Conservation (phyloP, 495 filamentous ascomycete species). For the Venustampulla echinocandica region DNA sequence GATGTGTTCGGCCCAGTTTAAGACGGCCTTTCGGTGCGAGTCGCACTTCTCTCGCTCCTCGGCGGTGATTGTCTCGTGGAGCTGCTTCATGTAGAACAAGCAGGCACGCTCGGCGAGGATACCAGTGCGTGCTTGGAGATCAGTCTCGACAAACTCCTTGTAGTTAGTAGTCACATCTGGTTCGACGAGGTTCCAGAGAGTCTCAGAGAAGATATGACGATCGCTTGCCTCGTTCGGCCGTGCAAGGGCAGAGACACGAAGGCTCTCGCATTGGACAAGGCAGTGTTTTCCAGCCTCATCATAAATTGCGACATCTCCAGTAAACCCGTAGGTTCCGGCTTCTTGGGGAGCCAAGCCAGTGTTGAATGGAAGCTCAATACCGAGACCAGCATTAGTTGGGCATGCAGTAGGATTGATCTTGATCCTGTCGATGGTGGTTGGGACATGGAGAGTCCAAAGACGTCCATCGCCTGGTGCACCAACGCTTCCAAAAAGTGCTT, state of each 20-base stretch:
- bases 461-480: constrained; percentile 27
- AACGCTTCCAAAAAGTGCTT: constrained; percentile 32
- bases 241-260: background rate
- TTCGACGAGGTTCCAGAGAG: background rate
- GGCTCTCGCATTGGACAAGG: background rate
- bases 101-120: background rate
- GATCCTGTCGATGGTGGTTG: constrained; percentile 24
- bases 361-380: background rate
- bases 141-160: background rate
- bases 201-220: background rate
- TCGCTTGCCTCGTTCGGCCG: background rate
- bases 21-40: background rate
- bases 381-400: background rate
- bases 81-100: background rate
- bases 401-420: constrained; percentile 18
- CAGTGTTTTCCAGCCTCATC: background rate
- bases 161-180: background rate
- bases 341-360: background rate
- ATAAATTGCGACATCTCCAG: background rate
- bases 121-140: background rate
- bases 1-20: background rate
- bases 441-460: constrained; percentile 26
- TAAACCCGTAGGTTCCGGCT: background rate
- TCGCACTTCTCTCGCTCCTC: background rate
- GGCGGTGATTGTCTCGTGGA: background rate